These are phyloP conservation scores for Macrophomina pseudophaseolina DNA, from an alignment of 2,329 filamentous ascomycete species.

Conservation along the genomic window DNA sequence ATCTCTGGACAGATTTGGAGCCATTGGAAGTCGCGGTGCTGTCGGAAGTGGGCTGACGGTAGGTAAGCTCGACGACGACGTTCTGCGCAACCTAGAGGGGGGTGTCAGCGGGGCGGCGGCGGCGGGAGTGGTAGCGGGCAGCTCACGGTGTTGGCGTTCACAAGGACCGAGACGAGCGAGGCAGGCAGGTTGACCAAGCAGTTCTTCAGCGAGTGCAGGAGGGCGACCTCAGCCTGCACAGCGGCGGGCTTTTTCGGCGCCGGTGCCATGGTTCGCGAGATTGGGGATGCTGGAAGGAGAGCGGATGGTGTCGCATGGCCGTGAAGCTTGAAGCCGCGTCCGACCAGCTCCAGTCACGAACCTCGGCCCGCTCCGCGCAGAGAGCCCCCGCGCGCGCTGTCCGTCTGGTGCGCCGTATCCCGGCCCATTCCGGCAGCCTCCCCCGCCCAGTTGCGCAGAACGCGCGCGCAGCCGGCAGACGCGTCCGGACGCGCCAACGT, in stretches of 20 bases:
- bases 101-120: slow-evolving; percentile 54
- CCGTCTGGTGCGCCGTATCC: not conserved
- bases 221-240: slow-evolving; percentile 79
- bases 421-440: not conserved
- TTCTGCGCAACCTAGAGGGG: slow-evolving; percentile 79
- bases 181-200: slow-evolving; percentile 93
- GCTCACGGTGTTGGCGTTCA: slow-evolving; percentile 87
- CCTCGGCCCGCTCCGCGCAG: slow-evolving; percentile 28
- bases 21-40: slow-evolving; percentile 37
- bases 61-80: slow-evolving; percentile 91
- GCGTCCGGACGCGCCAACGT: slow-evolving; percentile 18
- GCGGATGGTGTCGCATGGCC: slow-evolving; percentile 23
- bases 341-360: slow-evolving; percentile 27
- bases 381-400: not conserved
- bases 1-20: slow-evolving; percentile 60
- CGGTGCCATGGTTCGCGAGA: slow-evolving; percentile 37
- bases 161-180: slow-evolving; percentile 80
- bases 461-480: not conserved
- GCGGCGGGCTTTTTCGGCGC: slow-evolving; percentile 36
- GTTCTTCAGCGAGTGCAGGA: slow-evolving; percentile 82
- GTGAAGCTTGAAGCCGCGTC: slow-evolving; percentile 24
- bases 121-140: slow-evolving; percentile 24
- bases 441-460: not conserved
- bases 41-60: slow-evolving; percentile 63
- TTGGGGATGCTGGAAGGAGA: slow-evolving; percentile 25